A percentile compares a stretch with the other conserved stretches of the same genome.
phyloP scores from a whole-genome alignment of 78 protist species.

The Cavenderia fasciculata region DNA sequence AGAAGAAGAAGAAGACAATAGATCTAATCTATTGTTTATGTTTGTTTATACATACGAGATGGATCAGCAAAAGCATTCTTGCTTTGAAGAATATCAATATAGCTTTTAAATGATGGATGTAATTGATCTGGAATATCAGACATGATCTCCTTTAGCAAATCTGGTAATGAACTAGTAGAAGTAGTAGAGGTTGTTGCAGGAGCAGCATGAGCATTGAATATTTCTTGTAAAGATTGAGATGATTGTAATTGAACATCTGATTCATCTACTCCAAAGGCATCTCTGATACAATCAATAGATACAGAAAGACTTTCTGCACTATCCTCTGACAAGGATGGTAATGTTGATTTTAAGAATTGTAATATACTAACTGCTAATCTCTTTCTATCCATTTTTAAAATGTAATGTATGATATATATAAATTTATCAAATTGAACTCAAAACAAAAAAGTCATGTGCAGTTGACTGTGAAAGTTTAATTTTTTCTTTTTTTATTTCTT shows the following conservation, averaged over 20 bases:
- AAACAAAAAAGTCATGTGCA: no score
- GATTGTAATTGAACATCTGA: not conserved
- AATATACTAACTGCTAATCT: constrained; percentile 51
- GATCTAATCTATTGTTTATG: not conserved
- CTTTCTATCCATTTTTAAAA: constrained; percentile 38
- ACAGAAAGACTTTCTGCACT: constrained; percentile 34
- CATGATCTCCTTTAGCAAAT: not conserved
- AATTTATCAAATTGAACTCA: no score
- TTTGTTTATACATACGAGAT: constrained; percentile 9
- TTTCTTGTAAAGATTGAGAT: constrained; percentile 4
- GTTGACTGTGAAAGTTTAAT: no score
- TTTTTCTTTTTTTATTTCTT: no score
- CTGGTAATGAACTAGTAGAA: not conserved
- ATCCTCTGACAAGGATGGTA: not conserved
- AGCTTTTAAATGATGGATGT: not conserved
- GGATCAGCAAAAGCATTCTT: constrained; percentile 51
- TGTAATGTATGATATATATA: not conserved
- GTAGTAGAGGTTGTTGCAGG: not conserved
- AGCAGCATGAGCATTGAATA: not conserved
- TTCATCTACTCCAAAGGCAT: constrained; percentile 43
- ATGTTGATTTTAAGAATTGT: constrained; percentile 17
- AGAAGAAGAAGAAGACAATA: not conserved
- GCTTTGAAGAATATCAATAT: not conserved
- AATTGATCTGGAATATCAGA: constrained; percentile 33
- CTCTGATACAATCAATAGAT: constrained; percentile 42